phyloP scores from a whole-genome alignment of 2,329 filamentous ascomycete species.

The Clonostachys rhizophaga region DNA sequence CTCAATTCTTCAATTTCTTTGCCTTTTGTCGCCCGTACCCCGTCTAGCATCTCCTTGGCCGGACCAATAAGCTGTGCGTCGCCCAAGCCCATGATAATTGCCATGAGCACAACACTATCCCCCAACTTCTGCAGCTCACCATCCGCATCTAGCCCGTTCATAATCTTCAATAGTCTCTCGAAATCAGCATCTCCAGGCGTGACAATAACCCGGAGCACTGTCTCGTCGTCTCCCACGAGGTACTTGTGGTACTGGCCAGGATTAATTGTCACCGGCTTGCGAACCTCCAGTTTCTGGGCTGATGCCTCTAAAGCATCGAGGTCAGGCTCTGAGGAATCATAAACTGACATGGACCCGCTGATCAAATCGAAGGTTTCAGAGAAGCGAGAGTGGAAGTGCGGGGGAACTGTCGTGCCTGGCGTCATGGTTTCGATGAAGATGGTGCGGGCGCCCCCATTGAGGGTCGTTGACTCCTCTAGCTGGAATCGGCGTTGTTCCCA shows the following conservation, averaged over 20 bases:
- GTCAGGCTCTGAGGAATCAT: background rate
- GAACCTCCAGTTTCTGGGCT: background rate
- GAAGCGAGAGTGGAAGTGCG: background rate
- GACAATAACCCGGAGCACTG: background rate
- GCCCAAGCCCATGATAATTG: background rate
- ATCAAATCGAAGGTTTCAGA: background rate
- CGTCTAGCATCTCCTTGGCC: background rate
- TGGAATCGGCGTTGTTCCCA: background rate
- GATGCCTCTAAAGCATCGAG: background rate
- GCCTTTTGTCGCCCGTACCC: background rate
- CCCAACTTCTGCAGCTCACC: background rate
- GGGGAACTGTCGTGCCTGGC: background rate
- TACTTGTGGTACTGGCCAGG: background rate
- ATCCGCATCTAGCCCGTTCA: background rate
- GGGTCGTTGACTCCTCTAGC: background rate
- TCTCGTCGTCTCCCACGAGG: background rate
- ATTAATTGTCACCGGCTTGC: background rate
- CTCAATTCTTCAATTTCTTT: background rate
- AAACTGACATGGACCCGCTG: background rate
- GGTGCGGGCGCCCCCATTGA: background rate
- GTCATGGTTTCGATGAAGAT: background rate
- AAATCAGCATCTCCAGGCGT: background rate
- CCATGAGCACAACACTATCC: background rate
- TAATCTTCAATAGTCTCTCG: background rate
- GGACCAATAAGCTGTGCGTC: background rate